These are phyloP conservation scores for Kokia cookei DNA, from an alignment of 441 rosid genomes.

Conservation along the genomic window DNA sequence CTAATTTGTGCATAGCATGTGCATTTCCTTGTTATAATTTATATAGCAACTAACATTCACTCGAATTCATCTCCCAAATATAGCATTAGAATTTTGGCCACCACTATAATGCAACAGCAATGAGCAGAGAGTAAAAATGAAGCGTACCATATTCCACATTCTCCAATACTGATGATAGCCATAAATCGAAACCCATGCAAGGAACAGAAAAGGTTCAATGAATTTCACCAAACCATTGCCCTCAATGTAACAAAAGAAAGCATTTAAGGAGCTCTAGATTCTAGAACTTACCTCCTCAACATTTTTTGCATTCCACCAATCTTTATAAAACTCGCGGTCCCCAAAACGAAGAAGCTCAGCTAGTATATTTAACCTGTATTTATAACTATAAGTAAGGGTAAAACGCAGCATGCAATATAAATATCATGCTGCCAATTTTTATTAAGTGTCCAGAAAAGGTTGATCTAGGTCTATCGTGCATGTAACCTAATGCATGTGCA, in stretches of 20 bases:
- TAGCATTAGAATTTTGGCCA: neutral
- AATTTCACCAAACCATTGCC: conserved; percentile 9
- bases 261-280: neutral
- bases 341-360: conserved; percentile 96
- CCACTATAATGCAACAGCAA: neutral
- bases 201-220: conserved; percentile 9
- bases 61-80: neutral
- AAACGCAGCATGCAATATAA: neutral
- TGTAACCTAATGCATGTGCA: neutral
- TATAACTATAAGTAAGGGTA: conserved; percentile 5
- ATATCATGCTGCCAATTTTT: neutral
- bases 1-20: neutral
- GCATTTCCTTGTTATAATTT: neutral
- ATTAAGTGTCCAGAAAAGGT: neutral
- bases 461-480: neutral
- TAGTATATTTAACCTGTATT: conserved; percentile 80
- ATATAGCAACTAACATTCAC: neutral
- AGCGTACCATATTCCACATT: conserved; percentile 98
- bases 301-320: conserved; percentile 99
- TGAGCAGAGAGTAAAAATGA: conserved; percentile 11
- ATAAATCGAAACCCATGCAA: conserved; percentile 15
- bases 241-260: conserved; percentile 4
- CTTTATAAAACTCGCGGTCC: conserved; percentile 98
- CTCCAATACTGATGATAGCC: conserved; percentile 84
- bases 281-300: conserved; percentile 76